Evolutionary conservation across 352 stramenopile genomes (phyloP), one percentile per base, ranked within the genome.

Genomic region (Pythium angustatum): DNA sequence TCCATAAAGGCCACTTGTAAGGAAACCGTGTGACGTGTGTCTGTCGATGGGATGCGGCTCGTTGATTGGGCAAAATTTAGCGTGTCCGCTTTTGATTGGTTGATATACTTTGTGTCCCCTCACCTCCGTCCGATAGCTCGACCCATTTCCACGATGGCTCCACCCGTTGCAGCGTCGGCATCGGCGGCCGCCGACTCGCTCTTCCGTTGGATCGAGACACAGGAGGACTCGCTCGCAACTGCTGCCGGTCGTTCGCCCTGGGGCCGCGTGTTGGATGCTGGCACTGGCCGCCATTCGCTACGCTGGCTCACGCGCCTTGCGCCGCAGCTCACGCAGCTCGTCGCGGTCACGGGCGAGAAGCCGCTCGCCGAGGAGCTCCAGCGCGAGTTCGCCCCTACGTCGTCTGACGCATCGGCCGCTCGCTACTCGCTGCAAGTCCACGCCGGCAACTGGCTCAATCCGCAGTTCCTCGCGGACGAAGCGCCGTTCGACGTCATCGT

Each of bases 251-350:
- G 38, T 21, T n/a, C 62, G 26, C 65, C 71, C 0, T 81, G 65
- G 70, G 76, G 71, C 0, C 72, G 61, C 19, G 77, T 95, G 50
- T 65, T 96, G n/a, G 88, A 96, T 71, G 84, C 85, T 1, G 88
- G 88, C 15, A 96, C 88, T 1, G 88, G 88, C 28, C 62, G 75
- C 52, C 88, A 96, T 67, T 92, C 81, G 27, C 55, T 96, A 6
- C 76, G 80, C n/a, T 96, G 88, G 88, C 84, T 96, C 27, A 87
- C 75, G 66, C 34, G 52, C 28, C n/a, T 94, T 63, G 63, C 78
- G 21, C 78, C 57, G 17, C 41, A 59, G 26, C 60, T 75, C 30
- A 62, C 68, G 2, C 62, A 76, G 47, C 72, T 79, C 40, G 66
- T 74, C n/a, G 79, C 79, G 0, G 77, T 88, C n/a, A 85, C 79